A percentile compares a stretch with the other conserved stretches of the same genome.
These are phyloP conservation scores for Coemansia sp. DNA, from an alignment of 192 early-diverging fungal genomes.

Conservation along the genomic window DNA sequence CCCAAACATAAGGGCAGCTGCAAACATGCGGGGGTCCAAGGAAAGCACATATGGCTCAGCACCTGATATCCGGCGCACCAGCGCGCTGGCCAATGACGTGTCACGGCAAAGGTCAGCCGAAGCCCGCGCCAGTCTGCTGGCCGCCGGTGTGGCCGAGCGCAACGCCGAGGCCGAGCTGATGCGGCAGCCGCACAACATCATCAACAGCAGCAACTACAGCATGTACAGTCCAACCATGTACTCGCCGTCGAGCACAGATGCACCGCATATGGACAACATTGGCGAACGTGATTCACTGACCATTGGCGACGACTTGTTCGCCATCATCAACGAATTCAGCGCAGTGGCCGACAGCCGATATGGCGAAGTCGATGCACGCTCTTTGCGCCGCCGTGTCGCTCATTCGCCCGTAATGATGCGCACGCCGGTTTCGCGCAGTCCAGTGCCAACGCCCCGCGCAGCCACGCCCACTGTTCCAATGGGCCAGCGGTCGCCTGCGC, in stretches of 20 bases:
- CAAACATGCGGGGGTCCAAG: neutral
- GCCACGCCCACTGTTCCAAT: neutral
- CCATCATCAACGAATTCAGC: slow-evolving; percentile 53
- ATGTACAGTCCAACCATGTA: neutral
- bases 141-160: slow-evolving; percentile 41
- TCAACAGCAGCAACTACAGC: slow-evolving; percentile 21
- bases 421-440: slow-evolving; percentile 3
- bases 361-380: slow-evolving; percentile 44
- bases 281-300: slow-evolving; percentile 37
- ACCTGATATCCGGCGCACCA: slow-evolving; percentile 28
- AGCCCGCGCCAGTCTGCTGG: slow-evolving; percentile 50
- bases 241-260: neutral
- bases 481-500: neutral
- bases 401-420: neutral
- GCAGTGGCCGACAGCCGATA: slow-evolving; percentile 40
- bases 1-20: neutral
- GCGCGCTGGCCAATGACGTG: slow-evolving; percentile 28
- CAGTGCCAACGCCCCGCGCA: neutral
- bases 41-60: neutral
- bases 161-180: slow-evolving; percentile 34
- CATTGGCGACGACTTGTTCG: slow-evolving; percentile 50
- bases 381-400: slow-evolving; percentile 16
- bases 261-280: neutral
- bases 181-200: slow-evolving; percentile 10
- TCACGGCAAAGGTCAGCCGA: slow-evolving; percentile 40